phyloP scores from a whole-genome alignment of 225 moss, liverwort and hornwort species.

The Marchantia paleacea region DNA sequence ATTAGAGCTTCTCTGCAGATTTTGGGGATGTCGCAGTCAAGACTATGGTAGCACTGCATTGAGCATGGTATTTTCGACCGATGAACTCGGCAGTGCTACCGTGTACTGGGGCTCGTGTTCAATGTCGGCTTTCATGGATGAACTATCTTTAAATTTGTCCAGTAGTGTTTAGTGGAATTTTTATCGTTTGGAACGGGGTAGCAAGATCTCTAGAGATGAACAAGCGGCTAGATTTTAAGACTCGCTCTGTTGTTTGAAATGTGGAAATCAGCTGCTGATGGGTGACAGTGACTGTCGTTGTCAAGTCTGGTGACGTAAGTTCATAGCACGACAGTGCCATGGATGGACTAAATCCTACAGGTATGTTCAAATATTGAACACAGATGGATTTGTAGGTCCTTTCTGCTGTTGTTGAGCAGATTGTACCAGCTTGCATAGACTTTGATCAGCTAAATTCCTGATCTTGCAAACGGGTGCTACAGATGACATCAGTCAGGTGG shows the following conservation, averaged over 20 bases:
- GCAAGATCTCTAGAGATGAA: not conserved
- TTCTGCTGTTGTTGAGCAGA: not conserved
- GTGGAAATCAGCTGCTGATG: constrained; percentile 2
- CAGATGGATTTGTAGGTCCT: not conserved
- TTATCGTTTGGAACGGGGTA: not conserved
- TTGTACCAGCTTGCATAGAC: no score
- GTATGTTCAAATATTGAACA: not conserved
- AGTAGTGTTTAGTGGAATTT: not conserved
- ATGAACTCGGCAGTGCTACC: not conserved
- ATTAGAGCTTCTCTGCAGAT: not conserved
- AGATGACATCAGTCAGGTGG: constrained; percentile 91
- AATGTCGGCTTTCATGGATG: no score
- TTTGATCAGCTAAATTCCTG: not conserved
- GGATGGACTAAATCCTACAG: constrained; percentile 8
- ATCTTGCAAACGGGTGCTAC: not conserved
- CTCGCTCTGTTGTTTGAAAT: not conserved
- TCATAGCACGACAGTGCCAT: not conserved
- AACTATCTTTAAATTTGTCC: not conserved
- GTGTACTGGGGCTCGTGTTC: not conserved
- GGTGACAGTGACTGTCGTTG: not conserved
- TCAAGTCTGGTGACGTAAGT: not conserved
- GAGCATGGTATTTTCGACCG: not conserved
- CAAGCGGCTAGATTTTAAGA: not conserved
- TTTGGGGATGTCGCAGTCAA: not conserved
- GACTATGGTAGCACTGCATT: not conserved